Percentiles rank a stretch among this genome's conserved stretches.
These are phyloP conservation scores for Mucor velutinosus DNA, from an alignment of 371 early-diverging fungal genomes.

Conservation along the genomic window DNA sequence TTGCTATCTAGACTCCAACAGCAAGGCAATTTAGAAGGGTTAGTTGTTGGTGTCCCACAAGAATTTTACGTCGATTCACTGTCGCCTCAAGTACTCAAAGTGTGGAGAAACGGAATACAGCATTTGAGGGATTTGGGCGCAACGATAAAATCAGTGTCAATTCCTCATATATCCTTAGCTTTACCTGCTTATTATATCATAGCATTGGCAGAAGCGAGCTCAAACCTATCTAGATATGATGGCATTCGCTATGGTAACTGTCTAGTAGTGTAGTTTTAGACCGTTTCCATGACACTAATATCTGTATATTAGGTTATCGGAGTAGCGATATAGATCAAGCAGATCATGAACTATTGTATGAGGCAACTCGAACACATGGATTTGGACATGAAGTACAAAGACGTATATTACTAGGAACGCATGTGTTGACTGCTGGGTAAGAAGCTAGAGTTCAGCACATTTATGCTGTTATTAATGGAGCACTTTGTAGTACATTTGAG, in stretches of 20 bases:
- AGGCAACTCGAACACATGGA: constrained; percentile 64
- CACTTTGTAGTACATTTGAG: constrained; percentile 49
- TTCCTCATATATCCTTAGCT: constrained; percentile 73
- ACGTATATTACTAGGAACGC: constrained; percentile 85
- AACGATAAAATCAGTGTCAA: constrained; percentile 65
- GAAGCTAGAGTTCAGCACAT: constrained; percentile 8
- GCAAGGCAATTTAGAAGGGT: constrained; percentile 43
- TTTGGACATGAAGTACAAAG: constrained; percentile 86
- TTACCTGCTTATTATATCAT: constrained; percentile 88
- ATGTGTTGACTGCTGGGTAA: constrained; percentile 79
- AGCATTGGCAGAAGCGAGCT: constrained; percentile 91
- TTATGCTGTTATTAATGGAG: neutral
- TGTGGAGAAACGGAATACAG: constrained; percentile 69
- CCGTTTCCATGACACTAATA: neutral
- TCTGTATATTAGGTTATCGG: constrained; percentile 39
- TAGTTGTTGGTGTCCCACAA: constrained; percentile 76
- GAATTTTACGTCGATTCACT: constrained; percentile 83
- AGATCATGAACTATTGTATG: constrained; percentile 54
- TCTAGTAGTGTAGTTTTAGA: neutral
- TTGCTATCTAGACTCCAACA: neutral
- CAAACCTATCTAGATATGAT: constrained; percentile 88
- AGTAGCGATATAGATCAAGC: constrained; percentile 18
- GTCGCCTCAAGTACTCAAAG: constrained; percentile 42
- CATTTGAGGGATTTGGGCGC: constrained; percentile 66
- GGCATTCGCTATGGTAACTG: constrained; percentile 80